Conservation (phyloP, 2,329 filamentous ascomycete genomes). For the Plenodomus lindquistii region DNA sequence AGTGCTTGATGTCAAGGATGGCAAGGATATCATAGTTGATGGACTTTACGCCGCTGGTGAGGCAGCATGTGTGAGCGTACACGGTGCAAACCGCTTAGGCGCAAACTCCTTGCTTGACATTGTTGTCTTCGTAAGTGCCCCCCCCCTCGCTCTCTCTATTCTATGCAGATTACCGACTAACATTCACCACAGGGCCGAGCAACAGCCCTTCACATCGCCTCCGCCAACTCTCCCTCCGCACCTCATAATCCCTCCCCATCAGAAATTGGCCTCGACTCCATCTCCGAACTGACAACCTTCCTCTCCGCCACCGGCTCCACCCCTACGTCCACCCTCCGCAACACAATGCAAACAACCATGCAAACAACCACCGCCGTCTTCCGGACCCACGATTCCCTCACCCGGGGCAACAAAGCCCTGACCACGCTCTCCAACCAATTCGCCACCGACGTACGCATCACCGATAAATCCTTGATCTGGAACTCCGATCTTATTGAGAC, state of each 20-base stretch:
- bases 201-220: constrained; percentile 48
- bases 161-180: background rate
- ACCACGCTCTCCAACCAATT: constrained; percentile 44
- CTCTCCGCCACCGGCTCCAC: constrained; percentile 44
- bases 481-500: constrained; percentile 55
- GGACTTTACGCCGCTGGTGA: constrained; percentile 56
- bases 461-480: constrained; percentile 54
- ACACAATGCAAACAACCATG: constrained; percentile 53
- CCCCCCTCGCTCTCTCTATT: background rate
- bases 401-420: constrained; percentile 39
- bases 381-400: constrained; percentile 46
- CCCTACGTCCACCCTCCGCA: constrained; percentile 44
- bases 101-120: constrained; percentile 56
- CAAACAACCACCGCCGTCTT: constrained; percentile 53
- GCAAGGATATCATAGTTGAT: constrained; percentile 49
- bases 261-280: constrained; percentile 42
- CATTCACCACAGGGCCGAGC: constrained; percentile 46
- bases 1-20: constrained; percentile 46
- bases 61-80: constrained; percentile 54
- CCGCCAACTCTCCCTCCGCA: constrained; percentile 44
- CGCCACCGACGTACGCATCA: constrained; percentile 40
- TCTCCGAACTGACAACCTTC: constrained; percentile 43
- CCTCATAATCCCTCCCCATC: constrained; percentile 40
- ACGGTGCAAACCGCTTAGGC: constrained; percentile 54
- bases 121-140: constrained; percentile 49